Base-by-base conservation (phyloP, 2,329 filamentous ascomycete species). In the Herpotrichia juniperi region DNA sequence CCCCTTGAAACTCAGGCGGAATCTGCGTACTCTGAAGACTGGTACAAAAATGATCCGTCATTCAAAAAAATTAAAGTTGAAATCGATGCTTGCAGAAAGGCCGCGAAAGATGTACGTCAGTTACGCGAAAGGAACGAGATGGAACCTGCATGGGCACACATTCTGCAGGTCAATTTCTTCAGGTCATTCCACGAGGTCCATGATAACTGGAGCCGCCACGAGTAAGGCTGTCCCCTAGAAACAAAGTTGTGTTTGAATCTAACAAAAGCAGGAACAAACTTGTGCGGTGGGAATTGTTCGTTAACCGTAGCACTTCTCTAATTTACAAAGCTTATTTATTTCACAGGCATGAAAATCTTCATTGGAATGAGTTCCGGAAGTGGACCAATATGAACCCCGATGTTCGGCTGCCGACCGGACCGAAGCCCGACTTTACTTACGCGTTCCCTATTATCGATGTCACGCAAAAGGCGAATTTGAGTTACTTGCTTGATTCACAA, bases 391-490 rank as follows among this genome's bases (percentile, higher is more conserved):
- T 30, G 40, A 26, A 32, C 17, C 39, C 25, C 30, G 26, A 25
- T 16, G 12, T 32, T 8, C 24, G 30, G 43, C 17, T 10, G 17
- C 47, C 25, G 11, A 51, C 51, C 16, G 42, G 37, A n/a, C 54
- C 54, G 19, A 57, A 54, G 25, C 54, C 54, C 14, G 54, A 57
- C 37, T n/a, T 57, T 26, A 54, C 54, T n/a, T 57, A 57, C 40
- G 48, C 44, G 19, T 57, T 57, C 25, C 54, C 54, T 10, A 50
- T 57, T 11, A 34, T 57, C 16, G 50, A 50, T 24, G 44, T 30
- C 17, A 32, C 42, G 4, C 7, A 12, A 11, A 45, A 45, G 11
- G 21, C 8, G 8, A 40, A 21, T 4, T 5, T 39, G 14, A 24
- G 12, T 7, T 32, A 39, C 21, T 14, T 21, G 22, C 17, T 11